A percentile compares a stretch with the other conserved stretches of the same genome.
Evolutionary conservation across 1,284 basidiomycete genomes (phyloP).

Genomic region (Sporisorium graminicola): DNA sequence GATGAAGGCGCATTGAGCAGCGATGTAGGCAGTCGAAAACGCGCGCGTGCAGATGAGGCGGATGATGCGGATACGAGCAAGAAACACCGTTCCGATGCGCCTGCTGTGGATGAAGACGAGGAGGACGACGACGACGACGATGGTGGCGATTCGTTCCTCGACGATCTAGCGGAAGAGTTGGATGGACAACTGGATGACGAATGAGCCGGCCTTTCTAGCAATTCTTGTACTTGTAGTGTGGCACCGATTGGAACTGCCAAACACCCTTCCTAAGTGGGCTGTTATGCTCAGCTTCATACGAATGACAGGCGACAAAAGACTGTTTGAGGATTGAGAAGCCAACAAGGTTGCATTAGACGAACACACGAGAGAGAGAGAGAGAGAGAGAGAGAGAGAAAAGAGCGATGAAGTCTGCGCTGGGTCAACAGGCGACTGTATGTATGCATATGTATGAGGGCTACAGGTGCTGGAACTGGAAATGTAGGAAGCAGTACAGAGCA

Average conservation of each 20-base stretch:
- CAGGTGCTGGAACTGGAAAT: background rate
- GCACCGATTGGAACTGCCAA: background rate
- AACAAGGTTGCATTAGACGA: background rate
- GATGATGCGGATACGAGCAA: constrained; percentile 46
- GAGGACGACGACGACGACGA: constrained; percentile 40
- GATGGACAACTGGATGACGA: constrained; percentile 59
- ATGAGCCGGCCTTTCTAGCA: background rate
- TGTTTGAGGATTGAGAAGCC: background rate
- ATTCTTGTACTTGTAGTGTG: constrained; percentile 22
- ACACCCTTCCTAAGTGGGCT: background rate
- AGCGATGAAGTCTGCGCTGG: constrained; percentile 5
- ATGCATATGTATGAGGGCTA: background rate
- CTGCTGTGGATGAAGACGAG: constrained; percentile 28
- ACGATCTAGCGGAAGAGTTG: constrained; percentile 61
- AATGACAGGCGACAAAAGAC: background rate
- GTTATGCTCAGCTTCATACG: background rate
- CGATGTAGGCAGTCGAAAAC: constrained; percentile 7
- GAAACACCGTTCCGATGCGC: constrained; percentile 28
- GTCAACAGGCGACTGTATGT: constrained; percentile 22
- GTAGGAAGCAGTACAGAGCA: background rate
- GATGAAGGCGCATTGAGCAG: background rate
- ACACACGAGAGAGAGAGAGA: background rate
- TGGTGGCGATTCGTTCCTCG: constrained; percentile 57
- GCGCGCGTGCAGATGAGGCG: constrained; percentile 9
- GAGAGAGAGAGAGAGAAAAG: background rate